Percentiles rank a stretch among this genome's conserved stretches.
phyloP scores from a whole-genome alignment of 352 stramenopile genomes.

The Globisporangium barbulae region DNA sequence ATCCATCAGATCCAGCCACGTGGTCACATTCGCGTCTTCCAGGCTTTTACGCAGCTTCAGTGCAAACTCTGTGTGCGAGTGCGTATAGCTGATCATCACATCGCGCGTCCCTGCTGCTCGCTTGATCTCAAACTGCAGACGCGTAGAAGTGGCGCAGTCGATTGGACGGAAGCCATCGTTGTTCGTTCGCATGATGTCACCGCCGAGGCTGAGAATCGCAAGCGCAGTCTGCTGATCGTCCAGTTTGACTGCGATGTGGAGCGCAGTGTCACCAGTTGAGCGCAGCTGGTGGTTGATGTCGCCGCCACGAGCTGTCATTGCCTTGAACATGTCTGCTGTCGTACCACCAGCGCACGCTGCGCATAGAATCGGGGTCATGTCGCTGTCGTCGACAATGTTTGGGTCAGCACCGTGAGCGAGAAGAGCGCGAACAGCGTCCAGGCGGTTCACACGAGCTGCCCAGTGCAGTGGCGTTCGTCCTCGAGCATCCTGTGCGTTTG shows the following conservation, averaged over 20 bases:
- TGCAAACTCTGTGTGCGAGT: conserved; percentile 61
- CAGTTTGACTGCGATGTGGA: conserved; percentile 81
- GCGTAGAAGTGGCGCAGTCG: conserved; percentile 62
- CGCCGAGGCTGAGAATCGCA: conserved; percentile 63
- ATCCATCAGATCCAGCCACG: conserved; percentile 69
- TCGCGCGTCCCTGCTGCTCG: conserved; percentile 58
- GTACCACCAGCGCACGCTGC: conserved; percentile 68
- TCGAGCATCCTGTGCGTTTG: conserved; percentile 63
- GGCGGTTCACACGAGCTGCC: conserved; percentile 70
- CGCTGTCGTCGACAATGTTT: conserved; percentile 68
- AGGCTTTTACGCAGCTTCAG: conserved; percentile 55
- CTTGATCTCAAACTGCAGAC: conserved; percentile 71
- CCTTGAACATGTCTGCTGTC: conserved; percentile 68
- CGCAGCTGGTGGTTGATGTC: conserved; percentile 77
- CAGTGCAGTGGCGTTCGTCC: conserved; percentile 72
- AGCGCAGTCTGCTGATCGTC: conserved; percentile 71
- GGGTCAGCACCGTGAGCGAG: conserved; percentile 53
- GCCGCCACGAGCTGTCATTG: conserved; percentile 49
- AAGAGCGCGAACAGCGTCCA: conserved; percentile 61
- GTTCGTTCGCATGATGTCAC: conserved; percentile 81
- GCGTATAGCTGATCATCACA: conserved; percentile 77
- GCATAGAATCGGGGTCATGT: conserved; percentile 78
- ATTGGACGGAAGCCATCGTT: conserved; percentile 50
- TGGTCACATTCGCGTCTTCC: conserved; percentile 60
- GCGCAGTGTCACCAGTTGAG: conserved; percentile 62